Base-by-base conservation (phyloP, 768 basidiomycete species). In the Calocybe cyanea region DNA sequence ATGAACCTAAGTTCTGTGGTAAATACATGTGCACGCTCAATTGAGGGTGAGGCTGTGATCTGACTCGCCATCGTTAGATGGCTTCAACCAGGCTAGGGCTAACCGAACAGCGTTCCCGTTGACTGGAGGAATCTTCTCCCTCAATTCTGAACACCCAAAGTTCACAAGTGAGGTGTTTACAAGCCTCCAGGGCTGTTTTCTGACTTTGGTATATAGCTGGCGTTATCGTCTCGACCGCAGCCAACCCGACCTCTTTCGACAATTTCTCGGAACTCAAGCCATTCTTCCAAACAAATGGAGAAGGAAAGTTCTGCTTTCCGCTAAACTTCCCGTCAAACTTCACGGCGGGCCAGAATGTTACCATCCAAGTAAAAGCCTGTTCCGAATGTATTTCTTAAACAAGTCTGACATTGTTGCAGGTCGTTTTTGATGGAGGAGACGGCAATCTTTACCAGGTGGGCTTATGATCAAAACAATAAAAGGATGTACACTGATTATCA, bases 101-200 rank as follows among this genome's bases (percentile, higher is more conserved):
- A 81, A 79, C 49, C 77, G 91, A 28, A 80, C 79, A 7, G 61
- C 66, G 4, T 93, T 91, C 65, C 88, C 92, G 2, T 63, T 92
- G 19, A 72, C 61, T 25, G 69, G 70, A 30, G 85, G 80, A 7
- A 67, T 85, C 56, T 71, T 87, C 60, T 68, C 71, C 34, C 59
- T 87, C 51, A 78, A 79, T 62, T 83, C 81, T 21, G 81, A 83
- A 54, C 87, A 91, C 57, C 64, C 78, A 0, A 53, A 53, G 5
- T 87, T 84, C 76, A 76, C 71, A 7, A 63, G 85, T 86, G 55
- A 52, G 72, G 34, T n/a, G 20, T 2, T n/a, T 25, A 15, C 38
- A 15, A 31, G 45, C 52, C 17, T n/a, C 47, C 56, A 43, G 43
- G 6, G 28, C 50, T 6, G 36, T 20, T 8, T 41, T 25, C 37